Evolutionary conservation across 2,329 filamentous ascomycete genomes (phyloP).

Genomic region (Aureobasidium sp.): DNA sequence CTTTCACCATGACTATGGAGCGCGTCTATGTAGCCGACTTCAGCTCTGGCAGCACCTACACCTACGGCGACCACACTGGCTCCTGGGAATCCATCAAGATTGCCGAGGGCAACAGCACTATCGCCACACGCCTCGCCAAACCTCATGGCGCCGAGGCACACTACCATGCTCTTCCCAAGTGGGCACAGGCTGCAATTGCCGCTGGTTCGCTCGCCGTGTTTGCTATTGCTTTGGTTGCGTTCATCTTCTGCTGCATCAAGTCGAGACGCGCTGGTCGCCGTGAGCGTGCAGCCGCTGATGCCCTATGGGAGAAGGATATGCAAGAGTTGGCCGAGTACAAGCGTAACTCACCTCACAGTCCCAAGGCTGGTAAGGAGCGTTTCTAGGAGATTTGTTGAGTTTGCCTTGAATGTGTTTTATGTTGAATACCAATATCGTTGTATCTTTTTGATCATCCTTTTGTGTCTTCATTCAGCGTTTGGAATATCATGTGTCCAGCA

Average conservation of each 20-base stretch:
- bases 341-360: neutral
- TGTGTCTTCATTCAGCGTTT: neutral
- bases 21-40: conserved; percentile 30
- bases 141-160: conserved; percentile 32
- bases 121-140: conserved; percentile 30
- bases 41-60: conserved; percentile 32
- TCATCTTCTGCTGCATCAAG: conserved; percentile 41
- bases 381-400: neutral
- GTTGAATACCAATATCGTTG: neutral
- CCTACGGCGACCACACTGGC: conserved; percentile 35
- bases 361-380: neutral
- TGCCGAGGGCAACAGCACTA: conserved; percentile 32
- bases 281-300: conserved; percentile 42
- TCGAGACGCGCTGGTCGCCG: conserved; percentile 45
- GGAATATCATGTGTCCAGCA: neutral
- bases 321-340: conserved; percentile 24
- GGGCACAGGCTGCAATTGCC: conserved; percentile 44
- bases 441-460: neutral
- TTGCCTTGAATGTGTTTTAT: neutral
- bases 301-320: conserved; percentile 38
- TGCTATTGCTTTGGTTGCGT: conserved; percentile 28
- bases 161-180: conserved; percentile 38
- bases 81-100: conserved; percentile 41
- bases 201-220: conserved; percentile 38
- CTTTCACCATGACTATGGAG: conserved; percentile 32